These are phyloP conservation scores for Arthrobotrys conoides DNA, from an alignment of 2,329 filamentous ascomycete genomes.

Conservation along the genomic window DNA sequence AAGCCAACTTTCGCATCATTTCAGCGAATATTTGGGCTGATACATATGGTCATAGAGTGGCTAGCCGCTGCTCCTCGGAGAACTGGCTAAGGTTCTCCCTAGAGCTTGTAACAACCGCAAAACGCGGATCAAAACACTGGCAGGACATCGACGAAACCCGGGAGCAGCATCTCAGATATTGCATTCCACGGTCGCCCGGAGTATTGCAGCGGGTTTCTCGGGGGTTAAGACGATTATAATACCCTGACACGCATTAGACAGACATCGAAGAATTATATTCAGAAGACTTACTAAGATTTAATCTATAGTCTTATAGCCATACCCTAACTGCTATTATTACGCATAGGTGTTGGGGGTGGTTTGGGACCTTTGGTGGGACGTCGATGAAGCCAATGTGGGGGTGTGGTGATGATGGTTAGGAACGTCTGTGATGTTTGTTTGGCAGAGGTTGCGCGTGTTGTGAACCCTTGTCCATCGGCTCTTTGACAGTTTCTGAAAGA, in stretches of 20 bases:
- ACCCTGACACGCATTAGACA: conserved; percentile 22
- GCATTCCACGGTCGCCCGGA: conserved; percentile 57
- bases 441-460: conserved; percentile 33
- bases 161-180: conserved; percentile 32
- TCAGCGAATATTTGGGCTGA: conserved; percentile 44
- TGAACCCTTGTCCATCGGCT: conserved; percentile 14
- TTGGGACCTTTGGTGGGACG: conserved; percentile 15
- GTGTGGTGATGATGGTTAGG: conserved; percentile 53
- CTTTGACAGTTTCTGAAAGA: too few species aligned
- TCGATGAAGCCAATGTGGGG: conserved; percentile 59
- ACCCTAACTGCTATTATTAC: neutral
- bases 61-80: conserved; percentile 39
- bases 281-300: conserved; percentile 12
- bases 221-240: conserved; percentile 18
- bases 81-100: conserved; percentile 27
- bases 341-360: conserved; percentile 7
- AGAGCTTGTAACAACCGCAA: conserved; percentile 35
- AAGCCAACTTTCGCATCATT: conserved; percentile 49
- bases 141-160: conserved; percentile 40
- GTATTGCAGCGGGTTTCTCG: conserved; percentile 32
- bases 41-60: conserved; percentile 7
- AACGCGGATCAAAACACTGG: conserved; percentile 23
- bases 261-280: neutral
- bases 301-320: neutral
- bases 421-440: conserved; percentile 49